phyloP scores from a whole-genome alignment of 352 stramenopile genomes.

The Globisporangium echinulatum region DNA sequence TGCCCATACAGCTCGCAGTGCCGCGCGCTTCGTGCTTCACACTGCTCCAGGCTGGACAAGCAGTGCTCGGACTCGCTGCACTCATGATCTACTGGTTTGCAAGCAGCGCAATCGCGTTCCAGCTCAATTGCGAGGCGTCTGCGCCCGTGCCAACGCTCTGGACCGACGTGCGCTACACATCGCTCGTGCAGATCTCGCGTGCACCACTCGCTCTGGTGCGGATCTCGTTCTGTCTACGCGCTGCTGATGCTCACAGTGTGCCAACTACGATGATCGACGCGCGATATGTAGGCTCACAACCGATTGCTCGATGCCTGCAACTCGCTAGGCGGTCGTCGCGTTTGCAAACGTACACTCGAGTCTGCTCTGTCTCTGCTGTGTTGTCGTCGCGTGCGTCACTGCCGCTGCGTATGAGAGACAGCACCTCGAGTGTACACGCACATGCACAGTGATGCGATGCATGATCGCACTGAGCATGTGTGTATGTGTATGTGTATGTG shows the following conservation, averaged over 20 bases:
- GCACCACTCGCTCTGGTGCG: conserved; percentile 44
- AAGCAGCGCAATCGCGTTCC: conserved; percentile 31
- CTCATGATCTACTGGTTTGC: conserved; percentile 26
- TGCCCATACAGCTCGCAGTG: conserved; percentile 14
- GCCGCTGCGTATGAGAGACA: neutral
- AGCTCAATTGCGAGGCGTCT: conserved; percentile 58
- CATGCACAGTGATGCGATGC: no score
- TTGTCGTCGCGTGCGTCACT: conserved; percentile 22
- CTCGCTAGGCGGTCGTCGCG: conserved; percentile 23
- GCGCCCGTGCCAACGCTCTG: conserved; percentile 42
- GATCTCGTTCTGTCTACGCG: neutral
- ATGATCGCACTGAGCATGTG: no score
- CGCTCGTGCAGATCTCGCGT: conserved; percentile 27
- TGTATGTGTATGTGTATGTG: no score
- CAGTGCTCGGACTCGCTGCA: conserved; percentile 18
- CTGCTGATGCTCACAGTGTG: no score
- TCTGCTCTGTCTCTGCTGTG: conserved; percentile 23
- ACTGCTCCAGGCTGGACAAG: conserved; percentile 22
- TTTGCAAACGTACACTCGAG: conserved; percentile 34
- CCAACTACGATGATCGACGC: no score
- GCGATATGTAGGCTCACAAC: no score
- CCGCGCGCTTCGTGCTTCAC: conserved; percentile 35
- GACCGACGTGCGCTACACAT: conserved; percentile 48
- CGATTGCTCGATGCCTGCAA: no score
- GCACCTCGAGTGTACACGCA: no score